phyloP scores from a whole-genome alignment of 176 grass and related monocot species.

The Alopecurus myosuroides region DNA sequence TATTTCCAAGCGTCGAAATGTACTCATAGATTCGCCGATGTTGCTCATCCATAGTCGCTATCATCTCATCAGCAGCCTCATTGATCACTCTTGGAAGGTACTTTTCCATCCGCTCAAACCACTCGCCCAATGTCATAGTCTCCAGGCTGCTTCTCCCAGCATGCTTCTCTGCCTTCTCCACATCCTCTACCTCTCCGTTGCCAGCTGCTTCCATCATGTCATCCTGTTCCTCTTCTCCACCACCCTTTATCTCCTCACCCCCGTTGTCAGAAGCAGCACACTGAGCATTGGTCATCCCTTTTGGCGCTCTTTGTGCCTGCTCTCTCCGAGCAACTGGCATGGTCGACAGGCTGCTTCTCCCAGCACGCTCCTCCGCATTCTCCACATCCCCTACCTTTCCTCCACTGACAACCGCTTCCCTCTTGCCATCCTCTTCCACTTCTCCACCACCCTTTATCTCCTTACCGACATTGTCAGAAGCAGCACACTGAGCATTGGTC shows the following conservation, averaged over 20 bases:
- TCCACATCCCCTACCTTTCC: background rate
- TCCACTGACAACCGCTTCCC: background rate
- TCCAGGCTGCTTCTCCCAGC: slow-evolving; percentile 30
- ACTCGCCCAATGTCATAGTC: slow-evolving; percentile 73
- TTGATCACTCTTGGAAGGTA: slow-evolving; percentile 43
- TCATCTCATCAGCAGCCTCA: slow-evolving; percentile 49
- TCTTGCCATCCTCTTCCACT: slow-evolving; percentile 19
- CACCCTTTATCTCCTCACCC: slow-evolving; percentile 10
- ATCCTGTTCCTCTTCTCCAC: slow-evolving; percentile 16
- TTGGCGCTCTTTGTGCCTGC: background rate
- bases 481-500: background rate
- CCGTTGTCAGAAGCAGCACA: background rate
- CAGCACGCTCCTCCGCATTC: background rate
- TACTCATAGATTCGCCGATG: slow-evolving; percentile 36
- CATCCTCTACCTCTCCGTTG: slow-evolving; percentile 2
- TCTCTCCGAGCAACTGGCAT: background rate
- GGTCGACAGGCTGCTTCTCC: slow-evolving; percentile 13
- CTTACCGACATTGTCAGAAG: background rate
- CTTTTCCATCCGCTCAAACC: slow-evolving; percentile 63
- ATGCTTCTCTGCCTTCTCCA: background rate
- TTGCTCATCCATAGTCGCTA: slow-evolving; percentile 39
- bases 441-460: slow-evolving; percentile 19
- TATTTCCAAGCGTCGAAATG: slow-evolving; percentile 22
- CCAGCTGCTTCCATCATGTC: background rate
- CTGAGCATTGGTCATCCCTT: background rate